Evolutionary conservation across 805 yeast species (phyloP).

Genomic region (Lipomyces mesembrius): DNA sequence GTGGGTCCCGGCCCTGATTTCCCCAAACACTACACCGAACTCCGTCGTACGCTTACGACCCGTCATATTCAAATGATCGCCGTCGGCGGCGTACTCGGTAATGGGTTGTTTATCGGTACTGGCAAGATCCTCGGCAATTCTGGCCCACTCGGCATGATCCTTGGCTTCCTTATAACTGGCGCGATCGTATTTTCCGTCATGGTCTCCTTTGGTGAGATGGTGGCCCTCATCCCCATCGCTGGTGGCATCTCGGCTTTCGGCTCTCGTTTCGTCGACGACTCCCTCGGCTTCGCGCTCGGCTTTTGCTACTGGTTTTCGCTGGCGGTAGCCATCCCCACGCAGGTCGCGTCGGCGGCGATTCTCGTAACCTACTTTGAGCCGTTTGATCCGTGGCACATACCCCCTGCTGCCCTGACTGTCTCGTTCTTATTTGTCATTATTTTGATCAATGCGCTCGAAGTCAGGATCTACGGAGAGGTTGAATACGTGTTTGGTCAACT

Average conservation of each 20-base stretch:
- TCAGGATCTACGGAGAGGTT: constrained; percentile 68
- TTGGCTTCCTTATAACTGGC: constrained; percentile 44
- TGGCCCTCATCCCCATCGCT: constrained; percentile 52
- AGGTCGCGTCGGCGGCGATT: constrained; percentile 77
- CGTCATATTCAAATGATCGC: constrained; percentile 77
- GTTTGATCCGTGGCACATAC: constrained; percentile 56
- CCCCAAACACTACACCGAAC: constrained; percentile 28
- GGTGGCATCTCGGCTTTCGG: constrained; percentile 61
- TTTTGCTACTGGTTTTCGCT: constrained; percentile 76
- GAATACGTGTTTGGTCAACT: constrained; percentile 64
- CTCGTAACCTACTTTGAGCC: constrained; percentile 70
- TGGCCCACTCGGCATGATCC: constrained; percentile 50
- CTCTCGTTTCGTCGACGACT: constrained; percentile 54
- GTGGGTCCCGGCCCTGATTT: constrained; percentile 7
- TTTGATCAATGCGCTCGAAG: constrained; percentile 58
- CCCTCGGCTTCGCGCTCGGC: constrained; percentile 59
- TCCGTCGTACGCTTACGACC: constrained; percentile 51
- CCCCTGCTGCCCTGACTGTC: constrained; percentile 71
- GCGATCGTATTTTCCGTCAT: constrained; percentile 34
- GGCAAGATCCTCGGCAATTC: constrained; percentile 61
- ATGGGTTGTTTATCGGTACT: constrained; percentile 73
- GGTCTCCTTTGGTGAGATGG: constrained; percentile 42
- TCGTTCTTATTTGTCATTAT: constrained; percentile 54
- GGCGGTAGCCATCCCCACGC: constrained; percentile 75
- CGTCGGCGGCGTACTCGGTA: constrained; percentile 75